Evolutionary conservation across 495 filamentous ascomycete genomes (phyloP).

Genomic region (Penicillium coprophilum): DNA sequence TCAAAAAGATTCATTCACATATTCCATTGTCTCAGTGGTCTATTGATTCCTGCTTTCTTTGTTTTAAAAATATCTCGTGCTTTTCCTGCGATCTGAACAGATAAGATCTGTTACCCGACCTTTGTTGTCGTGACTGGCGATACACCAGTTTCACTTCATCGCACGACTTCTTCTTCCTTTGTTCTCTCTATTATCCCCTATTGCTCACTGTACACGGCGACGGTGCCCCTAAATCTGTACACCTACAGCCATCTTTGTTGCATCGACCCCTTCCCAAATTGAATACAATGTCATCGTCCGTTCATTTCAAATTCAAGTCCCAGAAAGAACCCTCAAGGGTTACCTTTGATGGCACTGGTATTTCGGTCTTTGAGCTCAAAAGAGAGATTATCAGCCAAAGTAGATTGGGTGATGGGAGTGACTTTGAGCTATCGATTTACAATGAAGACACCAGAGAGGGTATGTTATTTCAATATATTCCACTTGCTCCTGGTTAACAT

Average conservation of each 20-base stretch:
- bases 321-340: conserved; percentile 93
- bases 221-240: conserved; percentile 32
- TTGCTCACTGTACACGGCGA: conserved; percentile 33
- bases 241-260: conserved; percentile 30
- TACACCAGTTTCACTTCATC: conserved; percentile 17
- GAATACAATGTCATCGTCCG: conserved; percentile 87
- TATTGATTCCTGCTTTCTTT: conserved; percentile 25
- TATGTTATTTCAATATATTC: conserved; percentile 40
- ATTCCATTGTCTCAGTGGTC: conserved; percentile 29
- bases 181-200: conserved; percentile 22
- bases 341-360: conserved; percentile 96
- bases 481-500: neutral
- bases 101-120: neutral
- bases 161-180: conserved; percentile 17
- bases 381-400: conserved; percentile 94
- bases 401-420: conserved; percentile 92
- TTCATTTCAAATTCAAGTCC: conserved; percentile 99
- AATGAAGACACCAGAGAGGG: conserved; percentile 89
- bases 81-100: conserved; percentile 6
- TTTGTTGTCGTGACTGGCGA: conserved; percentile 19
- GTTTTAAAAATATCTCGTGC: conserved; percentile 17
- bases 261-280: conserved; percentile 37
- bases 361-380: conserved; percentile 98
- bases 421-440: conserved; percentile 94
- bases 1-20: conserved; percentile 31